A percentile compares a stretch with the other conserved stretches of the same genome.
These are phyloP conservation scores for Candida glucosophila DNA, from an alignment of 1,139 yeast species.

Conservation along the genomic window DNA sequence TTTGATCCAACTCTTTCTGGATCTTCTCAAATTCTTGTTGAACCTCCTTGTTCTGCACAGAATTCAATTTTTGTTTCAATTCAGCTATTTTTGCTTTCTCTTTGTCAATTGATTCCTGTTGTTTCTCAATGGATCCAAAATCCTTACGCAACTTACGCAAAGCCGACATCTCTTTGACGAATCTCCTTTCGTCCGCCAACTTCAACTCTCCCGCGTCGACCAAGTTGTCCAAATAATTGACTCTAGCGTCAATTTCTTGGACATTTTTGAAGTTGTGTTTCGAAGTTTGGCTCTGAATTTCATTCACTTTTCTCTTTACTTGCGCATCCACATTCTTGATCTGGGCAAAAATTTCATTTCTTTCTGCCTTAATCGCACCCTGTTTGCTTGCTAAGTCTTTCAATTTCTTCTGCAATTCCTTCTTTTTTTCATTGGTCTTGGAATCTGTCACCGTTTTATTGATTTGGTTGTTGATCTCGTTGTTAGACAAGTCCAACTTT, in stretches of 20 bases:
- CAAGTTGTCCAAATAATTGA: slow-evolving; percentile 60
- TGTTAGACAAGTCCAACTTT: slow-evolving; percentile 48
- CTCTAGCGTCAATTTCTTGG: slow-evolving; percentile 72
- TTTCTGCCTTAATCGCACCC: slow-evolving; percentile 60
- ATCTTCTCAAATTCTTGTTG: slow-evolving; percentile 53
- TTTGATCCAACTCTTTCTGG: slow-evolving; percentile 54
- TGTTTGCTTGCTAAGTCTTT: slow-evolving; percentile 58
- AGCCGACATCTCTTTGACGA: slow-evolving; percentile 76
- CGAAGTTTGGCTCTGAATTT: slow-evolving; percentile 63
- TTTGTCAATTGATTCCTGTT: slow-evolving; percentile 71
- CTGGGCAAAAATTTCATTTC: slow-evolving; percentile 63
- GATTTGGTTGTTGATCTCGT: slow-evolving; percentile 34
- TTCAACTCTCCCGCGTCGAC: slow-evolving; percentile 77
- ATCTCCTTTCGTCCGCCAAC: slow-evolving; percentile 85
- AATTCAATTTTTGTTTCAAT: slow-evolving; percentile 60
- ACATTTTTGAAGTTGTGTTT: slow-evolving; percentile 64
- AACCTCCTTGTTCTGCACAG: slow-evolving; percentile 56
- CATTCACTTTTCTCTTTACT: slow-evolving; percentile 70
- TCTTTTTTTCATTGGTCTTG: slow-evolving; percentile 45
- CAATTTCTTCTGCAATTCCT: slow-evolving; percentile 57
- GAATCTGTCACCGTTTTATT: slow-evolving; percentile 36
- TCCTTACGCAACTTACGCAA: slow-evolving; percentile 79
- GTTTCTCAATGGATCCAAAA: slow-evolving; percentile 63
- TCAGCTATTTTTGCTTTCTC: slow-evolving; percentile 73
- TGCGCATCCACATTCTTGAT: slow-evolving; percentile 63